Base-by-base conservation (phyloP, 768 basidiomycete genomes). In the Calocybe indica region DNA sequence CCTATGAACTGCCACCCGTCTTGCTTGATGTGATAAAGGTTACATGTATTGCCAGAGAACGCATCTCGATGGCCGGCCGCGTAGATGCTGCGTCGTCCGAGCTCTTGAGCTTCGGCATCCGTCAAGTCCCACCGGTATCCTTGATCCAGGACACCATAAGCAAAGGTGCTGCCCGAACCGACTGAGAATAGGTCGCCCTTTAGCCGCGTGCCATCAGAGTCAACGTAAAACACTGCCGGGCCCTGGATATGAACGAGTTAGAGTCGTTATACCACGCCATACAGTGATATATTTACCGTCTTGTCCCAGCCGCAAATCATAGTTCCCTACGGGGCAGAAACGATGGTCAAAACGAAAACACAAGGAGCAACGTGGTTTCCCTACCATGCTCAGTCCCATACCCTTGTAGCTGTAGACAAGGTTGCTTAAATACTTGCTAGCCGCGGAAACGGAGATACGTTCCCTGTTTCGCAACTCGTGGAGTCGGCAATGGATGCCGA, bases 281-380 rank as follows among this genome's bases (percentile, higher is more conserved):
- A 50, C n/a, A 14, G 31, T 1, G 10, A 43, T 14, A 9, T 31
- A 69, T 84, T 57, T 51, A 87, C 89, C 9, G 94, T 97, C 74
- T 98, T 98, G 70, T 99, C 96, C 93, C 94, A 98, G 28, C 96
- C 96, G 59, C 94, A 97, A 48, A 99, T 94, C 96, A 98, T 99
- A 0, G 96, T 99, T 43, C 96, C 96, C 92, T 94, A 22, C 22
- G 22, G 22, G 57, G 8, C 41, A 3, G 41, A 33, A 50, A 35
- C 37, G 35, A 37, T 47, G 45, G 50, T 14, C 4, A 44, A 10
- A 15, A 41, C 13, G 45, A 40, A 11, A 30, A 44, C 13, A 15
- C 7, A 50, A 50, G 14, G 28, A 43, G 42, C 38, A 43, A 41
- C 5, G 32, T 8, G 39, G 15, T 11, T 14, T 9, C 65, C 83